phyloP scores from a whole-genome alignment of 441 rosid species.

The Melastoma candidum region DNA sequence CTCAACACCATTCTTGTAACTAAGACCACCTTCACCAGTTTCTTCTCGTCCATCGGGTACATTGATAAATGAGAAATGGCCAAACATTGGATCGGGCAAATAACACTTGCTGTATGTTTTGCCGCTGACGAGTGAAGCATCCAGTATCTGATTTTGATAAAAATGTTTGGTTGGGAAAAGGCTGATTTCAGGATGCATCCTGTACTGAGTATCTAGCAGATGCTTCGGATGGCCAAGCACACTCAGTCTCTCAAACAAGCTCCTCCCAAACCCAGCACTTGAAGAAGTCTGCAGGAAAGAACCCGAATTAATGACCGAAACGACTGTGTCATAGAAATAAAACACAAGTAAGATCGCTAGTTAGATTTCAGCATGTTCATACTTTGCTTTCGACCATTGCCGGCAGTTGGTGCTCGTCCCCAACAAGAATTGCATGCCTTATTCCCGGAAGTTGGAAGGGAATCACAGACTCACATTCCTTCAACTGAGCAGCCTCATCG shows the following conservation, averaged over 20 bases:
- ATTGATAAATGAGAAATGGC: conserved; percentile 38
- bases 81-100: conserved; percentile 30
- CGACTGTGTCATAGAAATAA: neutral
- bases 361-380: neutral
- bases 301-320: neutral
- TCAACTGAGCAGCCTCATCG: conserved; percentile 51
- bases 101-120: conserved; percentile 14
- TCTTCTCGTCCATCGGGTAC: conserved; percentile 22
- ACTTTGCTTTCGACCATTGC: conserved; percentile 46
- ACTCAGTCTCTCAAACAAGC: conserved; percentile 47
- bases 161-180: conserved; percentile 30
- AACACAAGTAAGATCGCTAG: neutral
- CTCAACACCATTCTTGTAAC: conserved; percentile 36
- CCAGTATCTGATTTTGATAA: conserved; percentile 22
- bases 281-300: conserved; percentile 21
- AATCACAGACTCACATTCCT: conserved; percentile 48
- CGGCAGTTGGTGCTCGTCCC: conserved; percentile 41
- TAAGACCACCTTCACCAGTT: conserved; percentile 1
- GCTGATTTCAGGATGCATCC: conserved; percentile 56
- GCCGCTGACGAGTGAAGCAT: conserved; percentile 22
- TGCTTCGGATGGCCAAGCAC: conserved; percentile 23
- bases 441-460: conserved; percentile 38
- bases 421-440: conserved; percentile 34
- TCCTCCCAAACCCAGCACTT: conserved; percentile 34
- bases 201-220: conserved; percentile 35